Base-by-base conservation (phyloP, 116 monocot species). In the Thalassia testudinum region DNA sequence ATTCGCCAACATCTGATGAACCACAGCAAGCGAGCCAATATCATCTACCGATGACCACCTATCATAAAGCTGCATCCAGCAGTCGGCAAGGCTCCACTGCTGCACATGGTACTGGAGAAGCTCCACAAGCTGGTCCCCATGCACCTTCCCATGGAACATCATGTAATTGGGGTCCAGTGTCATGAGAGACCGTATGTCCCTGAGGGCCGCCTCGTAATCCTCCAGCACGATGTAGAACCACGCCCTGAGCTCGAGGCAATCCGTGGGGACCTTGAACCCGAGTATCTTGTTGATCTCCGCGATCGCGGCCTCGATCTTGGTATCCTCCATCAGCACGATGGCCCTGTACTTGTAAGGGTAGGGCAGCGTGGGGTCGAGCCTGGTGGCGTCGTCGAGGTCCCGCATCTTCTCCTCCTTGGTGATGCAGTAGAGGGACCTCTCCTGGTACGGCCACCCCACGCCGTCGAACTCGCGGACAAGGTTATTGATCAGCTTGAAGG, bases 31-130 rank as follows among this genome's bases (percentile, higher is more conserved):
- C 2, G 88, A 95, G 16, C 95, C 95, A 27, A 88, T 77, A 54
- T 95, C 95, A 77, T 95, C 95, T 26, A 88, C 95, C 10, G 81
- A 75, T 22, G 88, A 95, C 95, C 95, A 95, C 45, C 88, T 54
- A 42, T 95, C 88, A 59, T 88, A 88, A 27, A 95, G 75, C 70
- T 85, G 81, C 88, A 95, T 81, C 95, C 95, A 95, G 53, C 95
- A 95, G 65, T 95, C 95, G 1, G 79, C 95, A 72, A 85, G 73
- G 47, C 72, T 77, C 81, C 70, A 78, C 55, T 81, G 85, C 47
- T 69, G 78, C 54, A 82, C 88, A n/a, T 75, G 68, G 47, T 80
- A 75, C 66, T 62, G 72, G 56, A 95, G 78, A 11, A 76, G 22
- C 58, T 88, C 95, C 43, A 88, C 72, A 57, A 88, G 59, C 45